Conservation (phyloP, 805 yeast species). For the Tetrapisispora pingtungensis region DNA sequence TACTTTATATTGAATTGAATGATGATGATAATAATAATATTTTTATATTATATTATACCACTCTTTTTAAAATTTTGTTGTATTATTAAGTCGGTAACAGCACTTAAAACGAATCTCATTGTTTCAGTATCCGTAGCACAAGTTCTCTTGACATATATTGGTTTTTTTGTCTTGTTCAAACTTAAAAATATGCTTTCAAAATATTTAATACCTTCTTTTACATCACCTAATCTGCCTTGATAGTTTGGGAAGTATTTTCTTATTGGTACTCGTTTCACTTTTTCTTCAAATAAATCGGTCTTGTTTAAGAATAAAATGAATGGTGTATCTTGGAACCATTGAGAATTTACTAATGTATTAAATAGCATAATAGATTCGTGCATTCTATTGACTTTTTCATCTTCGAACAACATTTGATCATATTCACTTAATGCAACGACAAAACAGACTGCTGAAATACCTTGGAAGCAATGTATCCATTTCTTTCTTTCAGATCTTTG, state of each 20-base stretch:
- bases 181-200: slow-evolving; percentile 60
- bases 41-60: slow-evolving; percentile 45
- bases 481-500: slow-evolving; percentile 84
- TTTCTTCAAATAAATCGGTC: slow-evolving; percentile 67
- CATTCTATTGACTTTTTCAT: slow-evolving; percentile 80
- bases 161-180: slow-evolving; percentile 52
- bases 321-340: slow-evolving; percentile 79
- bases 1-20: no score
- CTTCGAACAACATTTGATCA: slow-evolving; percentile 87
- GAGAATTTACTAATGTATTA: slow-evolving; percentile 71
- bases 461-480: slow-evolving; percentile 93
- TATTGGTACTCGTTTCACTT: slow-evolving; percentile 57
- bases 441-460: slow-evolving; percentile 76
- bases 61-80: slow-evolving; percentile 72
- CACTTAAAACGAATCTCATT: slow-evolving; percentile 83
- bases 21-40: neutral
- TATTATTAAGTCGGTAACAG: slow-evolving; percentile 85
- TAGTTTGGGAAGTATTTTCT: slow-evolving; percentile 70
- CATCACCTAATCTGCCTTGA: slow-evolving; percentile 52
- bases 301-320: slow-evolving; percentile 85
- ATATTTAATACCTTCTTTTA: slow-evolving; percentile 56
- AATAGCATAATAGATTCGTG: slow-evolving; percentile 80
- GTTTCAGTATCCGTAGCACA: slow-evolving; percentile 90
- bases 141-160: slow-evolving; percentile 85
- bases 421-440: slow-evolving; percentile 87